Conservation (phyloP, 2,329 filamentous ascomycete genomes). For the Aspergillus sp. region DNA sequence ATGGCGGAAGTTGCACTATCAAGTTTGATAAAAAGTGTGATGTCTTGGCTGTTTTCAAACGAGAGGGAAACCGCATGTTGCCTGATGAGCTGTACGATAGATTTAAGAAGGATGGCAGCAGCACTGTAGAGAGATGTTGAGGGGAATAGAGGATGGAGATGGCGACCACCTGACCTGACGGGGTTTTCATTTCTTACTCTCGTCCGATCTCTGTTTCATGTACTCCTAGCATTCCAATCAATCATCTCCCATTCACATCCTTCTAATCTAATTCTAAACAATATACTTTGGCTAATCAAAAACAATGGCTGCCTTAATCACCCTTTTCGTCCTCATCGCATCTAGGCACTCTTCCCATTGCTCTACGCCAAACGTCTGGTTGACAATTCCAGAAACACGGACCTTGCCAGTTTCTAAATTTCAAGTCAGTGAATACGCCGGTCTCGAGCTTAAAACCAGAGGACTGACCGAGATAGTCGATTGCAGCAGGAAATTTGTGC, state of each 20-base stretch:
- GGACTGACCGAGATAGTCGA: conserved; percentile 48
- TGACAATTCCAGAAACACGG: conserved; percentile 64
- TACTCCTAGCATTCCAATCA: too few relatives aligned
- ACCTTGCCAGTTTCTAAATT: conserved; percentile 38
- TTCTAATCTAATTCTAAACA: too few relatives aligned
- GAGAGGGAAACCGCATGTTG: conserved; percentile 22
- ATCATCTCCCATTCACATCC: not conserved
- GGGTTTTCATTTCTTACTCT: too few relatives aligned
- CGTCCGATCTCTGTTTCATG: too few relatives aligned
- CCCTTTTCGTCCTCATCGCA: conserved; percentile 69
- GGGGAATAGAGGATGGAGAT: not conserved
- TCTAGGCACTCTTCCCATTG: conserved; percentile 70
- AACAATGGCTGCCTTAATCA: conserved; percentile 72
- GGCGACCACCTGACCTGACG: too few relatives aligned
- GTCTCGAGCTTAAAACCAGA: not conserved
- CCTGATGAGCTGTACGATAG: conserved; percentile 34
- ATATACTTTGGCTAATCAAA: conserved; percentile 53
- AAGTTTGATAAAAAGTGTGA: conserved; percentile 23
- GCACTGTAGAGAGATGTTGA: not conserved
- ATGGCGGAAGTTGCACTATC: conserved; percentile 25
- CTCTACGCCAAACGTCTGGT: conserved; percentile 70
- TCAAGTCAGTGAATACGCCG: too few relatives aligned
- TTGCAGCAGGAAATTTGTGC: conserved; percentile 67
- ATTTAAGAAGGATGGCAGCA: conserved; percentile 2
- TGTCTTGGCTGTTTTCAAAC: conserved; percentile 26